phyloP scores from a whole-genome alignment of 2,329 filamentous ascomycete genomes.

The Geosmithia morbida region DNA sequence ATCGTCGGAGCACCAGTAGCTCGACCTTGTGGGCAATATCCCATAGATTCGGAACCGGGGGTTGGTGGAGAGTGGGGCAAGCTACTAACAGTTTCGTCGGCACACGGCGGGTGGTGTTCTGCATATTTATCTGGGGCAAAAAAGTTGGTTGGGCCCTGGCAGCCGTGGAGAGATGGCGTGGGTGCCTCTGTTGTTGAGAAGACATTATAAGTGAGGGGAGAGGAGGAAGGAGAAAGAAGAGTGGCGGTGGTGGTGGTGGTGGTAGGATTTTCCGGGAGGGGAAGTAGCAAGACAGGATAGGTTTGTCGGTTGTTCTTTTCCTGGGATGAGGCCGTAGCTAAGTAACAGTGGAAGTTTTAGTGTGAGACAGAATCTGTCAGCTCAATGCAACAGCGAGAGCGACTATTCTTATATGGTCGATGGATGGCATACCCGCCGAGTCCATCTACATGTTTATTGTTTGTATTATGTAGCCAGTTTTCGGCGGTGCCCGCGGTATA shows the following conservation, averaged over 20 bases:
- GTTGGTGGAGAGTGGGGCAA: neutral
- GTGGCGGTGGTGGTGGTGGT: neutral
- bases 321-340: neutral
- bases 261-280: neutral
- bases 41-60: no score
- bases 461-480: no score
- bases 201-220: slow-evolving; percentile 2
- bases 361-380: neutral
- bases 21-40: no score
- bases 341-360: neutral
- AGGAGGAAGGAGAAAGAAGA: no score
- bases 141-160: slow-evolving; percentile 17
- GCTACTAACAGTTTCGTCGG: slow-evolving; percentile 15
- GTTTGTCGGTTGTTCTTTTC: neutral
- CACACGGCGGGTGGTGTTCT: slow-evolving; percentile 11
- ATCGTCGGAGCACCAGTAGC: neutral
- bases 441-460: no score
- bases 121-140: slow-evolving; percentile 16
- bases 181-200: slow-evolving; percentile 1
- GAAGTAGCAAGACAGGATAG: no score
- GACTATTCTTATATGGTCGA: neutral
- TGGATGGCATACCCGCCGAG: neutral
- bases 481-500: no score
- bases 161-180: slow-evolving; percentile 16
- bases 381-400: neutral